Percentiles rank a stretch among this genome's conserved stretches.
Evolutionary conservation across 345 rosid genomes (phyloP).

Genomic region (Dimocarpus longan): DNA sequence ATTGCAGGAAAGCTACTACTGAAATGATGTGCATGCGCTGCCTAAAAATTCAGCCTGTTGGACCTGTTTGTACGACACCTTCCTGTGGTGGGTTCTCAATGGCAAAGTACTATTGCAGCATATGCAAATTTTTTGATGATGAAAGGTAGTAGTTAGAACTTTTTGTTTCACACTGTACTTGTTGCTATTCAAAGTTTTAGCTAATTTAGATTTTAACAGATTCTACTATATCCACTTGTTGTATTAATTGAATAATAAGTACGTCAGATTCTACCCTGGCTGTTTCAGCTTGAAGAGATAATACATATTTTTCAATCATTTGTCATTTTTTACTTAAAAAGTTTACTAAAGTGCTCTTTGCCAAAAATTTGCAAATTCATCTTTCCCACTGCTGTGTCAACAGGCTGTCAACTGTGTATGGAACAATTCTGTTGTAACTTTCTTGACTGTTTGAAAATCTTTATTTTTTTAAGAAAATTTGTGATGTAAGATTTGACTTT

Average conservation of each 20-base stretch:
- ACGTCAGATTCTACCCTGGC: neutral
- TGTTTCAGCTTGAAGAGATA: neutral
- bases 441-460: conserved; percentile 7
- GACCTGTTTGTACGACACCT: conserved; percentile 57
- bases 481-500: neutral
- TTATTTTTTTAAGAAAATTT: neutral
- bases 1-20: conserved; percentile 64
- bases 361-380: neutral
- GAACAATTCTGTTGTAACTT: conserved; percentile 5
- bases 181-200: conserved; percentile 2
- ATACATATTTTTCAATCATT: neutral
- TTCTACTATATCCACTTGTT: neutral
- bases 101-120: conserved; percentile 74
- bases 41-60: conserved; percentile 67
- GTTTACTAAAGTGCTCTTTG: neutral
- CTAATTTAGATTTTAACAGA: neutral
- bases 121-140: conserved; percentile 67
- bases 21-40: conserved; percentile 93
- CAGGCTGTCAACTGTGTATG: neutral
- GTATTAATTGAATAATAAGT: neutral
- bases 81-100: conserved; percentile 63
- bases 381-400: neutral
- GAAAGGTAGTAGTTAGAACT: conserved; percentile 42
- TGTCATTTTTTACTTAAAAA: neutral
- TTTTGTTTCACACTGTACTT: neutral